Evolutionary conservation across 371 early-diverging fungal species (phyloP).

Genomic region (Saksenaea vasiformis): DNA sequence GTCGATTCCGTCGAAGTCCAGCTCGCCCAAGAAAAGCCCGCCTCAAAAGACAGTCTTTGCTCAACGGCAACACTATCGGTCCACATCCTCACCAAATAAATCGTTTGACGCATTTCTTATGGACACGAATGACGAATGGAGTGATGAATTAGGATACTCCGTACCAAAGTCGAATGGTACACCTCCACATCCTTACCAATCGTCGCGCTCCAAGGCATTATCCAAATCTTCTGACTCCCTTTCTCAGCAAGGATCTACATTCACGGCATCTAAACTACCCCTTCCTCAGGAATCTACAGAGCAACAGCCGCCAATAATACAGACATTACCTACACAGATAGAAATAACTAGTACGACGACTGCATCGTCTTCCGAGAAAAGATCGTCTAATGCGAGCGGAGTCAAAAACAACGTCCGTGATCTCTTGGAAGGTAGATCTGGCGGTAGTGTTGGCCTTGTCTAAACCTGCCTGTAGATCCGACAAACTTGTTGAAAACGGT

Average conservation of each 20-base stretch:
- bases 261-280: background rate
- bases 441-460: background rate
- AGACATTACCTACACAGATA: background rate
- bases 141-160: constrained; percentile 36
- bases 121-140: constrained; percentile 60
- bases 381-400: constrained; percentile 7
- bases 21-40: constrained; percentile 3
- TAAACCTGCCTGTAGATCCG: constrained; percentile 15
- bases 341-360: background rate
- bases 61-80: constrained; percentile 23
- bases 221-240: background rate
- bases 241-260: background rate
- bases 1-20: background rate
- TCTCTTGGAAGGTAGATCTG: constrained; percentile 18
- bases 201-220: background rate
- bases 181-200: constrained; percentile 6
- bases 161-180: background rate
- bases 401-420: constrained; percentile 14
- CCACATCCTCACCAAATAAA: constrained; percentile 40
- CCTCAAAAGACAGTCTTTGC: constrained; percentile 5
- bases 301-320: constrained; percentile 2
- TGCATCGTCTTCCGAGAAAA: background rate
- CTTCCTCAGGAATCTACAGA: constrained; percentile 8
- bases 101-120: constrained; percentile 49
- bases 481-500: constrained; percentile 16